Conservation (phyloP, 805 yeast species). For the Saccharomyces kudriavzevii region DNA sequence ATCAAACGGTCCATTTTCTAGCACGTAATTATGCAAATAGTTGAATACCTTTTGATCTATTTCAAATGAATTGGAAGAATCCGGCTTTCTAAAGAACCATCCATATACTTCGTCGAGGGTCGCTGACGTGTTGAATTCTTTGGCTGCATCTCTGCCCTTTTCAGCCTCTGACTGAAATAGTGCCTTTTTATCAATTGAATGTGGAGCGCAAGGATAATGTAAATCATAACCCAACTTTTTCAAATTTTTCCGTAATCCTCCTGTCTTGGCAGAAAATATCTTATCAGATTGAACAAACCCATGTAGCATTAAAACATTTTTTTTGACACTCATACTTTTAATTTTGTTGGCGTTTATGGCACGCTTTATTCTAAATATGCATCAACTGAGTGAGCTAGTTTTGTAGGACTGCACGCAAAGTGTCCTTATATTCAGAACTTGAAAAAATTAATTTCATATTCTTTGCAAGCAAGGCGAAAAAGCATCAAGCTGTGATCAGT, state of each 20-base stretch:
- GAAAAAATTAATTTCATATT: not conserved
- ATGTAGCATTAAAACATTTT: slow-evolving; percentile 70
- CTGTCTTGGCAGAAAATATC: slow-evolving; percentile 73
- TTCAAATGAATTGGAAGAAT: slow-evolving; percentile 28
- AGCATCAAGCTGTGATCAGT: not conserved
- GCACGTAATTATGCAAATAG: slow-evolving; percentile 37
- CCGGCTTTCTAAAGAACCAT: slow-evolving; percentile 54
- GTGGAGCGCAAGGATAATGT: slow-evolving; percentile 68
- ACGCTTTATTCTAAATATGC: not conserved
- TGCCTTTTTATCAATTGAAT: slow-evolving; percentile 8
- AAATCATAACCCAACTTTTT: slow-evolving; percentile 54
- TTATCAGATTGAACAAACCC: slow-evolving; percentile 83
- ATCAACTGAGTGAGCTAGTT: not conserved
- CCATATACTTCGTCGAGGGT: slow-evolving; percentile 34
- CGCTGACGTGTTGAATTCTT: slow-evolving; percentile 27
- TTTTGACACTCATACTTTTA: not conserved
- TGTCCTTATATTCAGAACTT: not conserved
- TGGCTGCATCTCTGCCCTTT: slow-evolving; percentile 41
- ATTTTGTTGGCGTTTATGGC: not conserved
- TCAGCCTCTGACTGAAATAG: slow-evolving; percentile 2
- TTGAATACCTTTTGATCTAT: slow-evolving; percentile 32
- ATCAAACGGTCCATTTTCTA: slow-evolving; percentile 62
- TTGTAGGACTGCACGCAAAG: not conserved
- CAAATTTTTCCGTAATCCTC: slow-evolving; percentile 73
- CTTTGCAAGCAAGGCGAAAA: not conserved